Percentiles rank a stretch among this genome's conserved stretches.
phyloP scores from a whole-genome alignment of 164 flowering plant species.

The Nymphaea colorata region DNA sequence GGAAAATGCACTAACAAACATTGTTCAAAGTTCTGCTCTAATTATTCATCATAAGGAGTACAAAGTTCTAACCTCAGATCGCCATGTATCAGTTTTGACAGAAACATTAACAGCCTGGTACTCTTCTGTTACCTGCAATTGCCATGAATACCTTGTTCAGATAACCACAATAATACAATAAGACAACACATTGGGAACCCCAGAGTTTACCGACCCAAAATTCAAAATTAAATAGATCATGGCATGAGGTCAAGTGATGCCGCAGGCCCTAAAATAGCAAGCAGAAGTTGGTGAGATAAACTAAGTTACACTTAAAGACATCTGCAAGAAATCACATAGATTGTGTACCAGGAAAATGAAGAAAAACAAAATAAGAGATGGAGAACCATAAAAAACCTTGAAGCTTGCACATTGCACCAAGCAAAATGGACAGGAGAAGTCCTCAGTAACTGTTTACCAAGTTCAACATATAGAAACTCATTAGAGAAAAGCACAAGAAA shows the following conservation, averaged over 20 bases:
- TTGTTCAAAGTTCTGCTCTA: too few species aligned
- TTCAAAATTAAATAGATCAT: conserved; percentile 89
- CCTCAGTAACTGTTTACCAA: conserved; percentile 70
- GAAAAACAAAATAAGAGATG: not conserved
- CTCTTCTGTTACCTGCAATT: conserved; percentile 72
- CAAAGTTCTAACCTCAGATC: conserved; percentile 51
- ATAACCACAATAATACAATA: conserved; percentile 7
- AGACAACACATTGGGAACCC: conserved; percentile 7
- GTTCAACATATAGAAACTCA: not conserved
- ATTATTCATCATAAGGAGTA: too few species aligned
- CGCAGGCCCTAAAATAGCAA: conserved; percentile 60
- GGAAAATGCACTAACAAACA: too few species aligned
- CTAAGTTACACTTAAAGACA: not conserved
- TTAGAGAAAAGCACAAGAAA: not conserved
- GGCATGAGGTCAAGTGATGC: conserved; percentile 60
- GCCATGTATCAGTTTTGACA: conserved; percentile 52
- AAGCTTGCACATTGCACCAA: conserved; percentile 71
- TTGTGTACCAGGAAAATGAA: not conserved
- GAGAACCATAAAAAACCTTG: conserved; percentile 31
- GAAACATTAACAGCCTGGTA: conserved; percentile 86
- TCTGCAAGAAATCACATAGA: not conserved
- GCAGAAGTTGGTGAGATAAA: not conserved
- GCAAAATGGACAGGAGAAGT: conserved; percentile 93
- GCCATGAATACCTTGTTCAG: not conserved
- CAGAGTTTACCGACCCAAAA: conserved; percentile 76